phyloP scores from a whole-genome alignment of 2,329 filamentous ascomycete genomes.

The Chlorencoelia australis region DNA sequence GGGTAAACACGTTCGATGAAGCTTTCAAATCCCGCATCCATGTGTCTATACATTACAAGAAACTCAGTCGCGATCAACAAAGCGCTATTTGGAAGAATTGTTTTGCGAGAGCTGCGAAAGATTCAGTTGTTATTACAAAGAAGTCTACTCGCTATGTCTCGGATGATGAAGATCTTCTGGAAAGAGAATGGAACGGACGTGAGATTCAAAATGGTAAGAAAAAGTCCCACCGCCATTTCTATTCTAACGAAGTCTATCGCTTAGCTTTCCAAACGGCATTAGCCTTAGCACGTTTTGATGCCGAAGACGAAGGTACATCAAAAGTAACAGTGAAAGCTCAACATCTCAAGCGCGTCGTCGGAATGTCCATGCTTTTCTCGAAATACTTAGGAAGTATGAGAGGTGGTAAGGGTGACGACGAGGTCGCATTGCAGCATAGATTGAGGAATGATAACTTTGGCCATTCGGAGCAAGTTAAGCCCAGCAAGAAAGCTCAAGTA shows the following conservation, averaged over 20 bases:
- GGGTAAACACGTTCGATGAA: conserved; percentile 66
- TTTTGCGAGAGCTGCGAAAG: conserved; percentile 12
- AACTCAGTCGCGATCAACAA: conserved; percentile 35
- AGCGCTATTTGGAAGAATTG: conserved; percentile 23
- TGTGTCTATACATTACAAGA: conserved; percentile 71
- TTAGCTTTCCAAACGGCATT: conserved; percentile 19
- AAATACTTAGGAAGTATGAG: neutral
- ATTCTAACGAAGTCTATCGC: too few species aligned
- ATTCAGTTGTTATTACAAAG: conserved; percentile 3
- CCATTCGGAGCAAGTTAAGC: neutral
- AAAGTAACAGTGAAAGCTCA: neutral
- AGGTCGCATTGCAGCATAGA: neutral
- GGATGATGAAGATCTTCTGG: conserved; percentile 9
- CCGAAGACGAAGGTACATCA: neutral
- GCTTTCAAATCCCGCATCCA: conserved; percentile 85
- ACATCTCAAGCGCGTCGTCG: neutral
- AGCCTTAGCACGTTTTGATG: conserved; percentile 14
- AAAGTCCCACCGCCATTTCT: too few species aligned
- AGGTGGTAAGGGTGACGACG: neutral
- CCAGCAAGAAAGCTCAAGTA: neutral
- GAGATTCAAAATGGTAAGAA: conserved; percentile 16
- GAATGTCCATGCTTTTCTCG: neutral
- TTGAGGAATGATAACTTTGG: neutral
- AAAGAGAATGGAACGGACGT: conserved; percentile 19
- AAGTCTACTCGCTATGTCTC: conserved; percentile 10